Conservation (phyloP, 129 eudicot genomes). For the Helianthus tuberosus region DNA sequence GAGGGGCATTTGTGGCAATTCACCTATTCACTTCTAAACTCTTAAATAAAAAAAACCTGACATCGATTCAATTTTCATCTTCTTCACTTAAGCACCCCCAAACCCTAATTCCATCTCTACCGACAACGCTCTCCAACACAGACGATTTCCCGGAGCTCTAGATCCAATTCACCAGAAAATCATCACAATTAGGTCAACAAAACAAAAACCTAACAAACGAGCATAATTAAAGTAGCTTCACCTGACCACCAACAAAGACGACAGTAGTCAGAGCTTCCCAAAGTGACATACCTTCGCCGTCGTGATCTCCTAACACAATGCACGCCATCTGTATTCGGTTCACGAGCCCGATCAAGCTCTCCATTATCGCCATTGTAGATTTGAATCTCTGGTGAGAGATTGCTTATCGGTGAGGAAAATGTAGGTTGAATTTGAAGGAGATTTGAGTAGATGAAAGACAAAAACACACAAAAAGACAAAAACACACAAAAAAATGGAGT, state of each 20-base stretch:
- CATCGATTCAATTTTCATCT: too few species aligned
- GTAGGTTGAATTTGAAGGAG: slow-evolving; percentile 18
- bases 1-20: too few species aligned
- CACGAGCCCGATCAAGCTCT: slow-evolving; percentile 83
- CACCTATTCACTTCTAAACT: too few species aligned
- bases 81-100: too few species aligned
- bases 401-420: slow-evolving; percentile 16
- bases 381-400: not conserved
- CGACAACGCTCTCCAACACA: slow-evolving; percentile 93
- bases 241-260: slow-evolving; percentile 99
- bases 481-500: too few species aligned
- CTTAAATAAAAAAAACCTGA: too few species aligned
- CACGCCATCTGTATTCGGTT: slow-evolving; percentile 92
- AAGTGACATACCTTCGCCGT: slow-evolving; percentile 92
- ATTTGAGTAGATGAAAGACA: slow-evolving; percentile 10
- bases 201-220: not conserved
- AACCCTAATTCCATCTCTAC: slow-evolving; percentile 34
- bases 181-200: not conserved
- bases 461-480: too few species aligned
- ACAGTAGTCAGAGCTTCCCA: slow-evolving; percentile 99
- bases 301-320: slow-evolving; percentile 94
- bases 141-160: slow-evolving; percentile 98
- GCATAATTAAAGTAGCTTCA: not conserved
- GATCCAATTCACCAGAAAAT: not conserved
- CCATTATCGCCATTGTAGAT: slow-evolving; percentile 71